phyloP scores from a whole-genome alignment of 495 filamentous ascomycete genomes.

The Sporormia fimetaria region DNA sequence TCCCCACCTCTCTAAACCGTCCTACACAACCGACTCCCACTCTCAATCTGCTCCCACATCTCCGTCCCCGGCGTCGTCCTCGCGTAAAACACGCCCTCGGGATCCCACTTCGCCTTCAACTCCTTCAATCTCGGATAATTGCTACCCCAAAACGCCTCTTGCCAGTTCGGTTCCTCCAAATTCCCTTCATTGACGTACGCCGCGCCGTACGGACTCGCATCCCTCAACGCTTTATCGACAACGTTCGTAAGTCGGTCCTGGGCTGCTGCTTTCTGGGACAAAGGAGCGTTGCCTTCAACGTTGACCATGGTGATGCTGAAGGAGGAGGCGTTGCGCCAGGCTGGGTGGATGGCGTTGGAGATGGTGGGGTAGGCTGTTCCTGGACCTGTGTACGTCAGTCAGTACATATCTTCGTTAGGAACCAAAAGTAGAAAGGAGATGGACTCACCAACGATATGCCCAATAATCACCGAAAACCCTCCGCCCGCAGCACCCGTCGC shows the following conservation, averaged over 20 bases:
- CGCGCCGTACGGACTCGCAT: conserved; percentile 7
- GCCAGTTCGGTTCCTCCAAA: conserved; percentile 15
- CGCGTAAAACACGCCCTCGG: conserved; percentile 10
- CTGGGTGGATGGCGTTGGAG: conserved; percentile 11
- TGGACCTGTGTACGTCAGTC: too few species aligned
- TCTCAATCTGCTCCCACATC: conserved; percentile 10
- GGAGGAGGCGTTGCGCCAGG: conserved; percentile 4
- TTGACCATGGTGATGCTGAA: conserved; percentile 3
- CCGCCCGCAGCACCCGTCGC: too few species aligned
- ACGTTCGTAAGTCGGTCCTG: conserved; percentile 6
- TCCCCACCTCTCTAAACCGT: too few species aligned
- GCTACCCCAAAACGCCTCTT: conserved; percentile 11
- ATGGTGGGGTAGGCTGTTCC: conserved; percentile 1
- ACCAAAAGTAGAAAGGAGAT: too few species aligned
- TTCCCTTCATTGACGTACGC: conserved; percentile 16
- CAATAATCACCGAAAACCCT: not conserved
- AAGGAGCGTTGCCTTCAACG: not conserved
- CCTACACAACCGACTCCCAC: conserved; percentile 6
- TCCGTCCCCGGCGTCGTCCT: conserved; percentile 8
- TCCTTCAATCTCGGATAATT: conserved; percentile 7
- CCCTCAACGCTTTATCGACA: conserved; percentile 3
- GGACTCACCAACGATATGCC: conserved; percentile 16
- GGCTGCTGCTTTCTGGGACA: conserved; percentile 3
- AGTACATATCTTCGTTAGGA: too few species aligned
- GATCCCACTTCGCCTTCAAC: conserved; percentile 13